Evolutionary conservation across 1,284 basidiomycete species (phyloP).

Genomic region (Moesziomyces globuligerus): DNA sequence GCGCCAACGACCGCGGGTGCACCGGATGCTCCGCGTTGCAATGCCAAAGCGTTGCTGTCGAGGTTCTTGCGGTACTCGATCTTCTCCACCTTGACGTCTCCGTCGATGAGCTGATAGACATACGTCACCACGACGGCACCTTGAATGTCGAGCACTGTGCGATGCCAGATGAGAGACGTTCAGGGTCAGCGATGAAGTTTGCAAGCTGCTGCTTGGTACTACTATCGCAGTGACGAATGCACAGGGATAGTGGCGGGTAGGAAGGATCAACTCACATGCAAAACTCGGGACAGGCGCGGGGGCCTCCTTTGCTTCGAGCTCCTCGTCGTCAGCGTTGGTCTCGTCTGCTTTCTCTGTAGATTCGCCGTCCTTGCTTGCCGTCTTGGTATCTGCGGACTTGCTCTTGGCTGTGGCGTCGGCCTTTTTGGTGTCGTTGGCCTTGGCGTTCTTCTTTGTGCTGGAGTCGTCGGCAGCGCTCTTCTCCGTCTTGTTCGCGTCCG

Average conservation of each 20-base stretch:
- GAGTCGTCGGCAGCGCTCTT: constrained; percentile 20
- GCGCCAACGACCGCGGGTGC: constrained; percentile 20
- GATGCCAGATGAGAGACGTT: neutral
- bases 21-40: constrained; percentile 27
- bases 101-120: constrained; percentile 66
- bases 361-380: constrained; percentile 9
- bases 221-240: neutral
- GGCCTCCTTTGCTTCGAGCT: constrained; percentile 42
- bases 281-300: constrained; percentile 54
- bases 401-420: constrained; percentile 20
- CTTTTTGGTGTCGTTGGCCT: constrained; percentile 24
- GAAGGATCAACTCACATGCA: constrained; percentile 42
- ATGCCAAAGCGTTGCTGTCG: constrained; percentile 40
- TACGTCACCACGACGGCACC: constrained; percentile 64
- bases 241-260: neutral
- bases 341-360: constrained; percentile 2
- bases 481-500: constrained; percentile 22
- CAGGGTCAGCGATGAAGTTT: neutral
- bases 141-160: constrained; percentile 64
- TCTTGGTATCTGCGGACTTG: constrained; percentile 24
- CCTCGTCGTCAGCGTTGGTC: constrained; percentile 11
- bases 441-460: constrained; percentile 23
- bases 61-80: constrained; percentile 63
- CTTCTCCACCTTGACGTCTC: constrained; percentile 67
- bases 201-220: too few species aligned